Evolutionary conservation across 108 stramenopile genomes (phyloP).

Genomic region (Nitzschia sp.): DNA sequence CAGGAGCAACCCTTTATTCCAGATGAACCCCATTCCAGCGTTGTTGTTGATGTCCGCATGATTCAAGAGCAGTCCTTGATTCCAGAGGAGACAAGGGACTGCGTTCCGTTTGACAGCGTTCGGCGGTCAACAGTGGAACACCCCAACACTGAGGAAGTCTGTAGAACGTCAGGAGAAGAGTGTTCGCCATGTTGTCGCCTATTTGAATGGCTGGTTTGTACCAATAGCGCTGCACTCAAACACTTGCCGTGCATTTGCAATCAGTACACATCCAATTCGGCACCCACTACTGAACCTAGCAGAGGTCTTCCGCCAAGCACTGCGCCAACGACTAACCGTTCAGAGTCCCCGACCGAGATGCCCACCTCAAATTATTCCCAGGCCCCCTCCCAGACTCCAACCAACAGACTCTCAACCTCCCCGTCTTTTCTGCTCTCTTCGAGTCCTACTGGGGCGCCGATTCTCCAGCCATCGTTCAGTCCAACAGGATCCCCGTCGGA

Average conservation of each 20-base stretch:
- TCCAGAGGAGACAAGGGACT: background rate
- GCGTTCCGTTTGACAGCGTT: constrained; percentile 3
- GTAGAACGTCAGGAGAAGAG: background rate
- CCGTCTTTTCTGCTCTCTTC: background rate
- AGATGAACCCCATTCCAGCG: too few relatives aligned
- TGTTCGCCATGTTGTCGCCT: constrained; percentile 3
- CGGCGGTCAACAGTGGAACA: background rate
- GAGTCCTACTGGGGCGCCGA: background rate
- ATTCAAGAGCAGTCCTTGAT: background rate
- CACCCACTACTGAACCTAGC: background rate
- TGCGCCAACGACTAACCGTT: background rate
- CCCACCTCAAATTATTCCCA: background rate
- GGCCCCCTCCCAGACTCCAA: constrained; percentile 1
- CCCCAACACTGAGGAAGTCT: constrained; percentile 1
- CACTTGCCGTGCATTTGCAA: constrained; percentile 14
- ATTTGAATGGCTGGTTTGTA: constrained; percentile 12
- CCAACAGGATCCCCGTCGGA: background rate
- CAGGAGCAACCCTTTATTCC: too few relatives aligned
- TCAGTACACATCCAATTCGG: background rate
- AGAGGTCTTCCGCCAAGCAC: background rate
- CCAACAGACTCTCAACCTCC: background rate
- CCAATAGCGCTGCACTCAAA: background rate
- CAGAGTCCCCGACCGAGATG: background rate
- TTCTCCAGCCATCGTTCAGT: background rate
- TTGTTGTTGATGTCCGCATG: too few relatives aligned